A percentile compares a stretch with the other conserved stretches of the same genome.
phyloP scores from a whole-genome alignment of 495 filamentous ascomycete species.

The Penicillium canescens region DNA sequence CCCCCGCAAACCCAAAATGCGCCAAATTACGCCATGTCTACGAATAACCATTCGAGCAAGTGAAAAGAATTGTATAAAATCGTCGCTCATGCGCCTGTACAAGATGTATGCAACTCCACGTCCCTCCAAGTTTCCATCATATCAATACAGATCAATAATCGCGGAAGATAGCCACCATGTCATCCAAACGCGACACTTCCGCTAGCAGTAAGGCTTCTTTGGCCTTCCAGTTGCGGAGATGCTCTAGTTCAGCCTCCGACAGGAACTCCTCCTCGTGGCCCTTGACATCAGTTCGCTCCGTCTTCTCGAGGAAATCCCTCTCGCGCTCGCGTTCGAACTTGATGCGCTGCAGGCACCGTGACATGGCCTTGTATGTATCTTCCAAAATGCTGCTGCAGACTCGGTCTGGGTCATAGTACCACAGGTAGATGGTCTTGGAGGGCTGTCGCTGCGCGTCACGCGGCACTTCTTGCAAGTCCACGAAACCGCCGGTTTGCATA shows the following conservation, averaged over 20 bases:
- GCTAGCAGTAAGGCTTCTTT: constrained; percentile 74
- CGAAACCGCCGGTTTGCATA: constrained; percentile 79
- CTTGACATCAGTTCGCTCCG: constrained; percentile 77
- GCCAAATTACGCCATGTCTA: no score
- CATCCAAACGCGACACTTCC: constrained; percentile 78
- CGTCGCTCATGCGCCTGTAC: constrained; percentile 18
- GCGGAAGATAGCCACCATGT: constrained; percentile 75
- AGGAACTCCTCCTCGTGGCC: constrained; percentile 79
- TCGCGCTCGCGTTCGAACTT: constrained; percentile 68
- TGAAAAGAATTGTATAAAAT: constrained; percentile 1
- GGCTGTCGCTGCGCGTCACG: constrained; percentile 76
- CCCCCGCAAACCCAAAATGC: no score
- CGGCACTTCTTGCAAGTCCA: constrained; percentile 91
- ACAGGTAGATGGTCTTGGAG: constrained; percentile 80
- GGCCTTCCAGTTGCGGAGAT: constrained; percentile 65
- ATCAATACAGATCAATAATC: constrained; percentile 63
- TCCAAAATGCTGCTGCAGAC: constrained; percentile 65
- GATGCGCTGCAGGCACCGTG: constrained; percentile 75
- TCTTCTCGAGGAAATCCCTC: constrained; percentile 69
- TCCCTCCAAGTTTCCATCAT: background rate
- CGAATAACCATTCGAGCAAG: no score
- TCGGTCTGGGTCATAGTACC: constrained; percentile 80
- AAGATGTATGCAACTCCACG: constrained; percentile 10
- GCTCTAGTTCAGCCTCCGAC: constrained; percentile 62
- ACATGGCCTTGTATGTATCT: constrained; percentile 84